phyloP scores from a whole-genome alignment of 805 yeast species.

The Ogataea pignaliae region DNA sequence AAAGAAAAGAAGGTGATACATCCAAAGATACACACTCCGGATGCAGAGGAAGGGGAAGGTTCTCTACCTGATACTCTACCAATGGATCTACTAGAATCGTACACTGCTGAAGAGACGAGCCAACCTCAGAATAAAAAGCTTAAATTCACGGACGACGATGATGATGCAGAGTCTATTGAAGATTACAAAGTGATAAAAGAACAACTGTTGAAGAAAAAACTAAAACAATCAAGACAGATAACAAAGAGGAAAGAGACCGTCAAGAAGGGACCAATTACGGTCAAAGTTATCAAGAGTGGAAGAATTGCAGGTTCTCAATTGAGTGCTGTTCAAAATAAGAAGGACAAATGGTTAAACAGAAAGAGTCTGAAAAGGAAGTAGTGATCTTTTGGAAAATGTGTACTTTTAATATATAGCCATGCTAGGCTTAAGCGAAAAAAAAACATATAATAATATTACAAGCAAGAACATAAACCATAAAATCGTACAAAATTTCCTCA shows the following conservation, averaged over 20 bases:
- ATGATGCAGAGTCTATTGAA: constrained; percentile 13
- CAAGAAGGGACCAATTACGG: constrained; percentile 39
- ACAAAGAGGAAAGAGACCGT: constrained; percentile 21
- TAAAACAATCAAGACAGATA: constrained; percentile 29
- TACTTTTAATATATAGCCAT: too few species aligned
- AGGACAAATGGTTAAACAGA: constrained; percentile 26
- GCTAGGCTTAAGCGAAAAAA: too few species aligned
- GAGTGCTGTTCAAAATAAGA: constrained; percentile 17
- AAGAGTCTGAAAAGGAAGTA: constrained; percentile 17
- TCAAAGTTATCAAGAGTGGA: constrained; percentile 26
- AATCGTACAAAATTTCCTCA: neutral
- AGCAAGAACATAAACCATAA: neutral
- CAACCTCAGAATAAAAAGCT: constrained; percentile 27
- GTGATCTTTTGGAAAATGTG: too few species aligned
- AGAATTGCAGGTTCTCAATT: constrained; percentile 20
- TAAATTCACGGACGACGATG: constrained; percentile 29
- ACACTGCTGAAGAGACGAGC: constrained; percentile 14
- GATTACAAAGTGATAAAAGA: constrained; percentile 11
- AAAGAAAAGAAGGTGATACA: constrained; percentile 10
- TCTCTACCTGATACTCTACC: constrained; percentile 37
- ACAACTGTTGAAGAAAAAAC: constrained; percentile 14
- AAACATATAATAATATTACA: neutral
- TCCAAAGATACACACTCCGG: constrained; percentile 5
- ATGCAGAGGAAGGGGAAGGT: too few species aligned
- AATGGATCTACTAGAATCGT: constrained; percentile 33